These are phyloP conservation scores for Cordia subcordata DNA, from an alignment of 257 asterid genomes.

Conservation along the genomic window DNA sequence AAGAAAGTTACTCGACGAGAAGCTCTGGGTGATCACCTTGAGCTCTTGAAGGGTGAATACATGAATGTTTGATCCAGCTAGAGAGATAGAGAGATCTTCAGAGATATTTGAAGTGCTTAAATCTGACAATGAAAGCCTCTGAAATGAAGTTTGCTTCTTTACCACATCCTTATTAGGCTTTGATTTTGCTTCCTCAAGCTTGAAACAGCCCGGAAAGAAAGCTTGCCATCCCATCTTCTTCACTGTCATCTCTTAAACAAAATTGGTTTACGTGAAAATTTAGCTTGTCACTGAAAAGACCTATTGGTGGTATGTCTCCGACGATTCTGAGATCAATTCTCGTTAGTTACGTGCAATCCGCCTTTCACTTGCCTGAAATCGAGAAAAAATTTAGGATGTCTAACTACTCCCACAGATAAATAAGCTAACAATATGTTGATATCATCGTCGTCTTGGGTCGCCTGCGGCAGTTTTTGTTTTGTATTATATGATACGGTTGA, in stretches of 20 bases:
- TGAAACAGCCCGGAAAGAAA: slow-evolving; percentile 48
- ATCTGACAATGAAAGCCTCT: slow-evolving; percentile 52
- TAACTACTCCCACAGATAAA: too few species aligned
- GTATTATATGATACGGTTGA: background rate
- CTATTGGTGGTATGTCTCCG: too few species aligned
- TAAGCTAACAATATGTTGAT: too few species aligned
- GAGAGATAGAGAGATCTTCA: slow-evolving; percentile 68
- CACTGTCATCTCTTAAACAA: slow-evolving; percentile 18
- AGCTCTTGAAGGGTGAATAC: slow-evolving; percentile 71
- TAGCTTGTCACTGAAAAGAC: too few species aligned
- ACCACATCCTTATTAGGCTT: slow-evolving; percentile 16
- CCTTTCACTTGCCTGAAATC: too few species aligned
- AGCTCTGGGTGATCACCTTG: slow-evolving; percentile 69
- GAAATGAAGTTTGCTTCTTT: slow-evolving; percentile 38
- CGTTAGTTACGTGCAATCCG: too few species aligned
- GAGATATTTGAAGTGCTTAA: slow-evolving; percentile 57
- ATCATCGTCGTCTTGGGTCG: too few species aligned
- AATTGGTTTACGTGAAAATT: too few species aligned
- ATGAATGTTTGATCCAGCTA: slow-evolving; percentile 72
- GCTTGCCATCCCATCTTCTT: slow-evolving; percentile 57
- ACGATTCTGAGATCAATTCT: too few species aligned
- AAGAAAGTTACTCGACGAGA: slow-evolving; percentile 66
- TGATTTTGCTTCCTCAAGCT: slow-evolving; percentile 15
- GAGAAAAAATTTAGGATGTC: too few species aligned
- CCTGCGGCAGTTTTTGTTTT: too few species aligned